These are phyloP conservation scores for Ensete ventricosum DNA, from an alignment of 176 grass and related monocot species.

Conservation along the genomic window DNA sequence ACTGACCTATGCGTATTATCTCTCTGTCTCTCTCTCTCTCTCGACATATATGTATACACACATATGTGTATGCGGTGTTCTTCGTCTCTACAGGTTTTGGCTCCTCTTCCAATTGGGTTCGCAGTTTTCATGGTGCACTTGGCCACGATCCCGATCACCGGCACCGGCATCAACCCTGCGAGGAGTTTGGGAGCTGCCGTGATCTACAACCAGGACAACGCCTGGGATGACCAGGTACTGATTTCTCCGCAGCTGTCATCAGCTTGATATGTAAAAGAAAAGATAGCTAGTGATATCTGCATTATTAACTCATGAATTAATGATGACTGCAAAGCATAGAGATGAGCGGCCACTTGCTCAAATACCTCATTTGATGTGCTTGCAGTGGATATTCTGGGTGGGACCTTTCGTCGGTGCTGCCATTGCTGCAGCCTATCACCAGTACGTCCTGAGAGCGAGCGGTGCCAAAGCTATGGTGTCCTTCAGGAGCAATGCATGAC, in stretches of 20 bases:
- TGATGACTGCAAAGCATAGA: too few species aligned
- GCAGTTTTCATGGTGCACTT: constrained; percentile 97
- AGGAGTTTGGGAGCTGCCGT: constrained; percentile 83
- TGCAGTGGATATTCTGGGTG: constrained; percentile 21
- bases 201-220: constrained; percentile 79
- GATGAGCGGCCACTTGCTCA: too few species aligned
- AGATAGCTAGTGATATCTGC: neutral
- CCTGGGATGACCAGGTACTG: constrained; percentile 83
- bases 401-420: constrained; percentile 11
- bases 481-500: constrained; percentile 3
- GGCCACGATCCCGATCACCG: constrained; percentile 86
- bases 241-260: neutral
- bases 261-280: too few species aligned
- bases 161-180: constrained; percentile 91
- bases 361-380: too few species aligned
- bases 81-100: constrained; percentile 51
- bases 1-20: too few species aligned
- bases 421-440: constrained; percentile 13
- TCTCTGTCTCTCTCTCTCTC: neutral
- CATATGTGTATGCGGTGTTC: neutral
- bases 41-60: neutral
- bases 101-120: constrained; percentile 91
- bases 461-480: neutral
- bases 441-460: constrained; percentile 9
- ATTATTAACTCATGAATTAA: neutral